Percentiles rank a stretch among this genome's conserved stretches.
Evolutionary conservation across 176 grass and related monocot genomes (phyloP).

Genomic region (Oryza australiensis): DNA sequence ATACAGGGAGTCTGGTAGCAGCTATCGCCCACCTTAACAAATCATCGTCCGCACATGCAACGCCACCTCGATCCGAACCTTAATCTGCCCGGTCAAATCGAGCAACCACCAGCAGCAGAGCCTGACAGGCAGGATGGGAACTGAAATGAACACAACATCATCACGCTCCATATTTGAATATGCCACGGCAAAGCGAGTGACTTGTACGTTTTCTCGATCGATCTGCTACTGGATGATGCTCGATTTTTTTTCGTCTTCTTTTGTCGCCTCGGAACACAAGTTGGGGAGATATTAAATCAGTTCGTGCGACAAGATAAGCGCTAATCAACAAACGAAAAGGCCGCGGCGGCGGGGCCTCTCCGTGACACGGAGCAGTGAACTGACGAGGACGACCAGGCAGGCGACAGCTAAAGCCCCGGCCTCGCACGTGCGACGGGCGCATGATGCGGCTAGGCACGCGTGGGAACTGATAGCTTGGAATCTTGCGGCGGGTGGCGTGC

Average conservation of each 20-base stretch:
- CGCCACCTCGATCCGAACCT: not conserved
- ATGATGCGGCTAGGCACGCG: not conserved
- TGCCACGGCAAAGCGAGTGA: not conserved
- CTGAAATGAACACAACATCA: not conserved
- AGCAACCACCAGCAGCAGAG: not conserved
- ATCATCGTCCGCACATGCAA: not conserved
- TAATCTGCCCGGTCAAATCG: not conserved
- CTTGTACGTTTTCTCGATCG: not conserved
- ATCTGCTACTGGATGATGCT: not conserved
- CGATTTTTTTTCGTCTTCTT: not conserved
- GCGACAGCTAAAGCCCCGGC: constrained; percentile 3
- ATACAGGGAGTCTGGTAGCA: not conserved
- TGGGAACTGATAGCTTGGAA: not conserved
- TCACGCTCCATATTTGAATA: not conserved
- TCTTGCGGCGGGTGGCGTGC: constrained; percentile 35
- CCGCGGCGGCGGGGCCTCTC: not conserved
- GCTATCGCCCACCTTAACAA: not conserved
- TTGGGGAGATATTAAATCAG: not conserved
- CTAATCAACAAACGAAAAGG: not conserved
- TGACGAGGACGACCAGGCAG: constrained; percentile 6
- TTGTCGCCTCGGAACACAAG: constrained; percentile 2
- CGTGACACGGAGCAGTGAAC: not conserved
- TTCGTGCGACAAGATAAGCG: not conserved
- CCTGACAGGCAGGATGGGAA: not conserved
- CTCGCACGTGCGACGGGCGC: constrained; percentile 25